A percentile compares a stretch with the other conserved stretches of the same genome.
Evolutionary conservation across 2,329 filamentous ascomycete genomes (phyloP).

Genomic region (Stachybotrys chlorohalonatus): DNA sequence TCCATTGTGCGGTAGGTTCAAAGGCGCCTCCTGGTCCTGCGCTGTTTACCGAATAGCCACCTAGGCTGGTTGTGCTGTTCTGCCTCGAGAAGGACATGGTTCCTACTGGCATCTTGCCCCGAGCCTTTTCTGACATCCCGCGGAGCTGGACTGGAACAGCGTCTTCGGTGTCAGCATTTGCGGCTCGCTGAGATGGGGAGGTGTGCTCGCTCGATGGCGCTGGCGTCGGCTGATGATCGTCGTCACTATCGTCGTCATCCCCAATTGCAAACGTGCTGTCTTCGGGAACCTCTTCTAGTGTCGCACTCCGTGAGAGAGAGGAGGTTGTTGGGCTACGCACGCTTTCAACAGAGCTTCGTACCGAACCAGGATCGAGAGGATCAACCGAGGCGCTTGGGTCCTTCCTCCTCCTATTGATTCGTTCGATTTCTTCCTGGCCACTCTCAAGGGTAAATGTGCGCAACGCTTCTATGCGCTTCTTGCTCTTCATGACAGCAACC

Average conservation of each 20-base stretch:
- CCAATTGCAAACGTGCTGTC: slow-evolving; percentile 81
- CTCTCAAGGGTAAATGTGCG: slow-evolving; percentile 86
- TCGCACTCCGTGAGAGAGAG: slow-evolving; percentile 12
- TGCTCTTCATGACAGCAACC: slow-evolving; percentile 68
- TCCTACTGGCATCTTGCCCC: slow-evolving; percentile 89
- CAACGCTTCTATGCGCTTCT: slow-evolving; percentile 75
- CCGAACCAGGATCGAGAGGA: slow-evolving; percentile 36
- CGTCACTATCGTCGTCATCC: slow-evolving; percentile 57
- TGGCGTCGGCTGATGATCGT: slow-evolving; percentile 48
- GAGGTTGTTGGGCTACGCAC: slow-evolving; percentile 46
- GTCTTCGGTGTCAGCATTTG: slow-evolving; percentile 61
- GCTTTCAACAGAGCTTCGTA: slow-evolving; percentile 59
- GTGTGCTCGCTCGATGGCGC: slow-evolving; percentile 52
- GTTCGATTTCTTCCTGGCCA: slow-evolving; percentile 83
- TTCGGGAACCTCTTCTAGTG: slow-evolving; percentile 37
- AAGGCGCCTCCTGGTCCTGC: slow-evolving; percentile 55
- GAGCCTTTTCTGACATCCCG: slow-evolving; percentile 94
- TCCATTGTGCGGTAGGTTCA: slow-evolving; percentile 73
- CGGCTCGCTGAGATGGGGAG: slow-evolving; percentile 56
- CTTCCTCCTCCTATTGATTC: slow-evolving; percentile 62
- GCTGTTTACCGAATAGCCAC: slow-evolving; percentile 50
- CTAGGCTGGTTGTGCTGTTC: slow-evolving; percentile 78
- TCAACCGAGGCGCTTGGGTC: slow-evolving; percentile 45
- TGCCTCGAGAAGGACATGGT: slow-evolving; percentile 78
- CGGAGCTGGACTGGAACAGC: slow-evolving; percentile 73